Percentiles rank a stretch among this genome's conserved stretches.
These are phyloP conservation scores for Chimonanthus praecox DNA, from an alignment of 164 flowering plant genomes.

Conservation along the genomic window DNA sequence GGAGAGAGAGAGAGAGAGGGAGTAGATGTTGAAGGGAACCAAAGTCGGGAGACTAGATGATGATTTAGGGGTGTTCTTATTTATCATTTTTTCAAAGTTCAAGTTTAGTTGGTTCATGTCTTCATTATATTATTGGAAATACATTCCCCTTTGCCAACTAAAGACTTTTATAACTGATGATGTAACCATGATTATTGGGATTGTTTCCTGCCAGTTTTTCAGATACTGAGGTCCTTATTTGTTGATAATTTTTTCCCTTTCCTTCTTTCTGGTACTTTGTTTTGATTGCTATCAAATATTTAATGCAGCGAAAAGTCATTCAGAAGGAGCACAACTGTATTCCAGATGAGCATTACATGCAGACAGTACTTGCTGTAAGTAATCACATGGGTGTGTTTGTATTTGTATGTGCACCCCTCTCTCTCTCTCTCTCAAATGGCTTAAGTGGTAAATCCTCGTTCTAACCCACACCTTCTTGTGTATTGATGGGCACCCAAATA, in stretches of 20 bases:
- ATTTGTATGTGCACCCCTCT: background rate
- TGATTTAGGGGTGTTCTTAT: background rate
- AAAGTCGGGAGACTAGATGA: background rate
- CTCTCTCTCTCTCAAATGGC: background rate
- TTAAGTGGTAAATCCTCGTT: background rate
- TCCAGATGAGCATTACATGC: constrained; percentile 95
- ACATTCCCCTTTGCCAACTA: background rate
- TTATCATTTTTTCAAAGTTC: background rate
- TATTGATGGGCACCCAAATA: background rate
- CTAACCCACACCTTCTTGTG: background rate
- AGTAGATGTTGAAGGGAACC: background rate
- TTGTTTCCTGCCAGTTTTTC: background rate
- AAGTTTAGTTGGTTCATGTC: background rate
- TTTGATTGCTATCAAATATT: constrained; percentile 1
- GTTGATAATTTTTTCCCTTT: background rate
- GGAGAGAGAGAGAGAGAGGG: background rate
- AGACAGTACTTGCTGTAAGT: constrained; percentile 80
- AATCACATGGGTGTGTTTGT: background rate
- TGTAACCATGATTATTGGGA: background rate
- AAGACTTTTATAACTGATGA: background rate
- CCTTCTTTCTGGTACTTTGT: background rate
- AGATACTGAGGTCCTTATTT: background rate
- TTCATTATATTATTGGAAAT: too few species aligned
- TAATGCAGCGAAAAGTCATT: constrained; percentile 54
- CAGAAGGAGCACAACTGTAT: constrained; percentile 95